Evolutionary conservation across 1,284 basidiomycete genomes (phyloP).

Genomic region (Puccinia hordei): DNA sequence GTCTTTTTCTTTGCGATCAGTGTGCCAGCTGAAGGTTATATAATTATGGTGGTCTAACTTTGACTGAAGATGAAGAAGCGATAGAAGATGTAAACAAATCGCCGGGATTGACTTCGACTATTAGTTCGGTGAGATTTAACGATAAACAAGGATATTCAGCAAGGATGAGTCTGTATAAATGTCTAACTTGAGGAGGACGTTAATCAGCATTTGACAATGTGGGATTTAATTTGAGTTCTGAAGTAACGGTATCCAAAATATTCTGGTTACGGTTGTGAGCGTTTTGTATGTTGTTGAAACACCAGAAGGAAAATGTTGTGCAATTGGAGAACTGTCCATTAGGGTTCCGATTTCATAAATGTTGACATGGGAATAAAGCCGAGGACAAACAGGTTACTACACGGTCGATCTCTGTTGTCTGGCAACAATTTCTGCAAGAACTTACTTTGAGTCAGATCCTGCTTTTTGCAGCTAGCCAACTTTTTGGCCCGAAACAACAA

Average conservation of each 20-base stretch:
- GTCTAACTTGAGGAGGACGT: background rate
- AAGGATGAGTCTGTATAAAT: background rate
- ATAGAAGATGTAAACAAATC: background rate
- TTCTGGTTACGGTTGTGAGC: too few species aligned
- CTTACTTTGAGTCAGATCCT: too few species aligned
- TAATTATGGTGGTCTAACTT: background rate
- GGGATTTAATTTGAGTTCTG: too few species aligned
- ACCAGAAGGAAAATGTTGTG: too few species aligned
- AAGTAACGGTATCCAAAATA: background rate
- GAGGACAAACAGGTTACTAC: too few species aligned
- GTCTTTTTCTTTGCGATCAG: background rate
- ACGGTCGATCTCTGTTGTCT: too few species aligned
- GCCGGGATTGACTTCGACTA: background rate
- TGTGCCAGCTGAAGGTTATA: background rate
- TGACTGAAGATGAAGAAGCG: background rate
- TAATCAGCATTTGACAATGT: too few species aligned
- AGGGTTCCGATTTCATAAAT: background rate
- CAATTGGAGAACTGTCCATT: background rate
- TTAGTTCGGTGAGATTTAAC: background rate
- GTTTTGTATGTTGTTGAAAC: too few species aligned
- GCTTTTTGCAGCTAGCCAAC: too few species aligned
- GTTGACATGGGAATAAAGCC: background rate
- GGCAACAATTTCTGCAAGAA: too few species aligned
- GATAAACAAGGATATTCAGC: background rate
- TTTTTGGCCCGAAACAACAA: too few species aligned